Evolutionary conservation across 352 stramenopile genomes (phyloP).

Genomic region (Globisporangium spinosum): DNA sequence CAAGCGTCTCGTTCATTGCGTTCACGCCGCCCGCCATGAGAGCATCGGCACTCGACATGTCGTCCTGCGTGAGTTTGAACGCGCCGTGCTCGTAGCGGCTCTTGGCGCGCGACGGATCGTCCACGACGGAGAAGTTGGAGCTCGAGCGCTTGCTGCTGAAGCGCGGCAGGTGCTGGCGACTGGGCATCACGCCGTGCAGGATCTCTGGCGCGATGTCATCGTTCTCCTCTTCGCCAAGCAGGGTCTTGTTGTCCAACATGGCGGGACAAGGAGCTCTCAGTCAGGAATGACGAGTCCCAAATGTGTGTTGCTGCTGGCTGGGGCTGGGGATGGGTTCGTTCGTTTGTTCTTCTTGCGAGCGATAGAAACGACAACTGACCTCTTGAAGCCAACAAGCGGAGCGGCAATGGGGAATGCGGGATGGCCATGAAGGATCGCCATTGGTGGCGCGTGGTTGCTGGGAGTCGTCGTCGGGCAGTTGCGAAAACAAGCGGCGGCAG

Average conservation of each 20-base stretch:
- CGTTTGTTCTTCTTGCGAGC: not conserved
- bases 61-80: slow-evolving; percentile 22
- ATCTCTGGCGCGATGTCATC: slow-evolving; percentile 17
- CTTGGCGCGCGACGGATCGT: slow-evolving; percentile 4
- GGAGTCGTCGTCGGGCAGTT: not conserved
- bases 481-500: not conserved
- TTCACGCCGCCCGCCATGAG: slow-evolving; percentile 43
- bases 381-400: not conserved
- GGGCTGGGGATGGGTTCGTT: not conserved
- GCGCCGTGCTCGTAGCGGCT: slow-evolving; percentile 12
- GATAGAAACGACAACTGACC: slow-evolving; percentile 1
- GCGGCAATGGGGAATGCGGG: not conserved
- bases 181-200: slow-evolving; percentile 9
- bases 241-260: slow-evolving; percentile 2
- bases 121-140: slow-evolving; percentile 12
- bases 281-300: not conserved
- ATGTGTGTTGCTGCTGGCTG: not conserved
- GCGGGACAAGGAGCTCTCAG: not conserved
- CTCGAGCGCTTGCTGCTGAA: slow-evolving; percentile 29
- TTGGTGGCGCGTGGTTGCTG: not conserved
- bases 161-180: slow-evolving; percentile 23
- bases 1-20: slow-evolving; percentile 49
- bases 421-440: not conserved
- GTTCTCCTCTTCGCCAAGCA: slow-evolving; percentile 12
- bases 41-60: slow-evolving; percentile 38